Base-by-base conservation (phyloP, 225 moss, liverwort and hornwort genomes). In the Ulota crispa region DNA sequence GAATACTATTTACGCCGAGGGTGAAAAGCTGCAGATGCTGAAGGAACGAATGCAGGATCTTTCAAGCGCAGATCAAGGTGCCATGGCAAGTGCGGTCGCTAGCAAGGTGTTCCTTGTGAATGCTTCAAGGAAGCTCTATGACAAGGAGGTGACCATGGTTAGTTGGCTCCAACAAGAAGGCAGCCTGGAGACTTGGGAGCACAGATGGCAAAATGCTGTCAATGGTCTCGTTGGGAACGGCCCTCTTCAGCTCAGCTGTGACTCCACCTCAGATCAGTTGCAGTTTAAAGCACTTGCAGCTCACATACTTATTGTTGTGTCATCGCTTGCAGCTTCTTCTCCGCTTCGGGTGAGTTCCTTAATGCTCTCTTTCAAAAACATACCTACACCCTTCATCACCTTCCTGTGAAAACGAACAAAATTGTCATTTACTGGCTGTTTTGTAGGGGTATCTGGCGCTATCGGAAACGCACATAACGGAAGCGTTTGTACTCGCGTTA, bases 281-380 rank as follows among this genome's bases (percentile, higher is more conserved):
- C 86, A 84, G 60, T 84, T 73, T 21, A 87, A 82, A 64, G 84
- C 82, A 18, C 72, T 89, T 43, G 86, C 80, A 76, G 89, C 87
- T 72, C 89, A 89, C 75, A 75, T 89, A 54, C 86, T 89, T 70
- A 75, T 89, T 62, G 84, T 84, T 11, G 89, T 86, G 68, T 78
- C 86, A 37, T 86, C 86, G 24, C 55, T 84, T 66, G 24, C 73
- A 59, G 34, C 72, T 78, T 19, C 37, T 47, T 86, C 84, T n/a
- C 86, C 89, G 56, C 82, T 89, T 59, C 79, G 20, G 84, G 89
- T 86, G 54, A 81, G 83, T 75, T 68, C 64, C 24, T 73, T 41
- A 63, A 42, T 15, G 23, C 9, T 34, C 8, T 79, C 56, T 70
- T 34, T 10, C 16, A 28, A 45, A 9, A n/a, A 18, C 30, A 41